Percentiles rank a stretch among this genome's conserved stretches.
Conservation (phyloP, 768 basidiomycete species). For the Termitomyces sp. region DNA sequence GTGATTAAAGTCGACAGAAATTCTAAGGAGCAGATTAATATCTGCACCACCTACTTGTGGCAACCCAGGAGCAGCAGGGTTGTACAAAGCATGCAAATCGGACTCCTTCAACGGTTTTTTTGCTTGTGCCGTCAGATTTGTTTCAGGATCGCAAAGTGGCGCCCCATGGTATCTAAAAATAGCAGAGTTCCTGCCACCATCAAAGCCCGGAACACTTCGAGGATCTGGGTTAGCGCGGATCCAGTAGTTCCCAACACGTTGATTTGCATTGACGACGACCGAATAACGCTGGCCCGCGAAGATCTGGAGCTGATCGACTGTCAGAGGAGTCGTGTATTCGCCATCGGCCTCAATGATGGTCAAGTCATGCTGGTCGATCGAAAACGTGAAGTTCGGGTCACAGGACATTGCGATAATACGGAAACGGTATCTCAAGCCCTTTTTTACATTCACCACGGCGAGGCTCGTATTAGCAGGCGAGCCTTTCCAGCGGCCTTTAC, state of each 20-base stretch:
- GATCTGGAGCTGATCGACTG: conserved; percentile 39
- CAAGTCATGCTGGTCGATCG: conserved; percentile 40
- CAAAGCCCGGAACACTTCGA: conserved; percentile 20
- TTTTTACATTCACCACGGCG: not conserved
- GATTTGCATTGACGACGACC: conserved; percentile 37
- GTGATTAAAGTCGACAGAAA: conserved; percentile 12
- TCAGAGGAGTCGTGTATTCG: conserved; percentile 32
- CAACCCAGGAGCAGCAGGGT: conserved; percentile 24
- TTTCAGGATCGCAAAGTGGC: conserved; percentile 35
- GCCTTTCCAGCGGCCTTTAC: conserved; percentile 29
- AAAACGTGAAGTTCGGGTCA: conserved; percentile 33
- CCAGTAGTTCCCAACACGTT: conserved; percentile 49
- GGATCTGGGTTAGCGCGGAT: conserved; percentile 28
- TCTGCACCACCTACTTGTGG: conserved; percentile 35
- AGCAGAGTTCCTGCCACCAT: conserved; percentile 38
- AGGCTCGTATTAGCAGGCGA: conserved; percentile 13
- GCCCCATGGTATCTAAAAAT: conserved; percentile 51
- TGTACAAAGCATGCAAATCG: conserved; percentile 25
- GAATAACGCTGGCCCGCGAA: conserved; percentile 23
- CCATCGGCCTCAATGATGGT: conserved; percentile 53
- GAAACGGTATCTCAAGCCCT: conserved; percentile 25
- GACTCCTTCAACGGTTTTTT: conserved; percentile 13
- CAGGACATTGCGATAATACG: conserved; percentile 30
- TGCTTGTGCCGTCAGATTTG: conserved; percentile 10
- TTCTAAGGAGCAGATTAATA: conserved; percentile 29